phyloP scores from a whole-genome alignment of 2,329 filamentous ascomycete species.

The Botrytis sinoallii region DNA sequence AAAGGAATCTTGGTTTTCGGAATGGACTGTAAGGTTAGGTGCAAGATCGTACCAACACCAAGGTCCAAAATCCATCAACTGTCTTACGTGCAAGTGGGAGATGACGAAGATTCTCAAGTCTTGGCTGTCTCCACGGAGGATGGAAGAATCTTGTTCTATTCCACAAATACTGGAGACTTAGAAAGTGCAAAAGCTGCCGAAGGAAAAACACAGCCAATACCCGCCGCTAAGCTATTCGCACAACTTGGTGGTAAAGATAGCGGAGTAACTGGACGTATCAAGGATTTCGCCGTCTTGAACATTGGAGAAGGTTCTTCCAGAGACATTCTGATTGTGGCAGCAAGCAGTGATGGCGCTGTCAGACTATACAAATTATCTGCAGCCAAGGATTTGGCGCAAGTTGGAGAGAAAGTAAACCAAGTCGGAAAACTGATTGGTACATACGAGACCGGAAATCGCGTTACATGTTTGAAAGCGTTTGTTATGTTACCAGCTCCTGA shows the following conservation, averaged over 20 bases:
- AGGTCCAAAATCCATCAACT: constrained; percentile 83
- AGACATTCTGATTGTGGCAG: constrained; percentile 63
- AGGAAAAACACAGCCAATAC: constrained; percentile 47
- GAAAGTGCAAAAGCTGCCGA: constrained; percentile 33
- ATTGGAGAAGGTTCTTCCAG: constrained; percentile 38
- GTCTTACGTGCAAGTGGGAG: constrained; percentile 59
- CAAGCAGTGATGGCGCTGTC: constrained; percentile 82
- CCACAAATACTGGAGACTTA: constrained; percentile 56
- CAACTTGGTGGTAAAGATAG: constrained; percentile 72
- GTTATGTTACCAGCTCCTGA: constrained; percentile 72
- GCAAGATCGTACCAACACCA: constrained; percentile 62
- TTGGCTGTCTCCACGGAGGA: constrained; percentile 86
- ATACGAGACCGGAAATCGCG: constrained; percentile 82
- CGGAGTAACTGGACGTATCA: constrained; percentile 73
- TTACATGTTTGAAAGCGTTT: constrained; percentile 86
- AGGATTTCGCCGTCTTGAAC: constrained; percentile 72
- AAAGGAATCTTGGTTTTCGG: constrained; percentile 81
- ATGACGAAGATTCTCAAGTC: constrained; percentile 51
- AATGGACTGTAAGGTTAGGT: constrained; percentile 80
- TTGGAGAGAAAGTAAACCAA: constrained; percentile 37
- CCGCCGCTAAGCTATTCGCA: constrained; percentile 65
- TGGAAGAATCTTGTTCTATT: constrained; percentile 80
- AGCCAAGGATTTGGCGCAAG: constrained; percentile 34
- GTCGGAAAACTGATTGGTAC: constrained; percentile 61
- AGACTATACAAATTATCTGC: constrained; percentile 66